A percentile compares a stretch with the other conserved stretches of the same genome.
Evolutionary conservation across 495 filamentous ascomycete species (phyloP).

Genomic region (Friedmanniomyces endolithicus): DNA sequence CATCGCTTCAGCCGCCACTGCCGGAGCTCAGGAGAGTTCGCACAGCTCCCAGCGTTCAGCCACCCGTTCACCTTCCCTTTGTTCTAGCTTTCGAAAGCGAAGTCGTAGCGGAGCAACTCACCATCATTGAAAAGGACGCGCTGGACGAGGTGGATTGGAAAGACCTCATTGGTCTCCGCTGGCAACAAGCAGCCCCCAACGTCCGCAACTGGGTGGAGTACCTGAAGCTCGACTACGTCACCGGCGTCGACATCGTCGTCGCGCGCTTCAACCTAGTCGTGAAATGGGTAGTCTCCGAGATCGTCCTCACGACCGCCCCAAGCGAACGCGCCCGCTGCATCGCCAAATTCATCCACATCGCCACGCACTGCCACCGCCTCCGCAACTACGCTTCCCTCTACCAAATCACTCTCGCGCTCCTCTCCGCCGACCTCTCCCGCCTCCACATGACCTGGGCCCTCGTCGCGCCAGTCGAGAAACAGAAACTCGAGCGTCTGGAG

Average conservation of each 20-base stretch:
- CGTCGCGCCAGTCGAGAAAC: constrained; percentile 56
- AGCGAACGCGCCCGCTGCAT: constrained; percentile 59
- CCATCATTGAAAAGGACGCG: constrained; percentile 90
- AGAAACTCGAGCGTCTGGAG: constrained; percentile 70
- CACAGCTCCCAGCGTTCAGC: constrained; percentile 1
- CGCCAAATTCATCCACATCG: constrained; percentile 86
- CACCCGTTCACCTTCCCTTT: constrained; percentile 67
- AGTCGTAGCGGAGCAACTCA: constrained; percentile 83
- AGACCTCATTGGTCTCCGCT: constrained; percentile 87
- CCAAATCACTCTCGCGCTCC: constrained; percentile 82
- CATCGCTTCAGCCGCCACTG: not conserved
- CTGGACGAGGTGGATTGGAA: constrained; percentile 95
- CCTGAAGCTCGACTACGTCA: constrained; percentile 64
- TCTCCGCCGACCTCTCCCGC: constrained; percentile 66
- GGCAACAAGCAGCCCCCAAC: constrained; percentile 59
- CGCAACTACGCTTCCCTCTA: constrained; percentile 96
- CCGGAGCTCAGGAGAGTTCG: constrained; percentile 1
- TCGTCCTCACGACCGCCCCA: constrained; percentile 69
- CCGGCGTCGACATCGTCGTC: constrained; percentile 88
- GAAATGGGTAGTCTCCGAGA: constrained; percentile 90
- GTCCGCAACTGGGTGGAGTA: constrained; percentile 85
- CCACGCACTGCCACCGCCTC: constrained; percentile 66
- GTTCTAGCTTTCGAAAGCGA: constrained; percentile 84
- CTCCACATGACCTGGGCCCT: constrained; percentile 71
- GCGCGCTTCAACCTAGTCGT: constrained; percentile 95